Base-by-base conservation (phyloP, 2,329 filamentous ascomycete genomes). In the Pyricularia grisea region DNA sequence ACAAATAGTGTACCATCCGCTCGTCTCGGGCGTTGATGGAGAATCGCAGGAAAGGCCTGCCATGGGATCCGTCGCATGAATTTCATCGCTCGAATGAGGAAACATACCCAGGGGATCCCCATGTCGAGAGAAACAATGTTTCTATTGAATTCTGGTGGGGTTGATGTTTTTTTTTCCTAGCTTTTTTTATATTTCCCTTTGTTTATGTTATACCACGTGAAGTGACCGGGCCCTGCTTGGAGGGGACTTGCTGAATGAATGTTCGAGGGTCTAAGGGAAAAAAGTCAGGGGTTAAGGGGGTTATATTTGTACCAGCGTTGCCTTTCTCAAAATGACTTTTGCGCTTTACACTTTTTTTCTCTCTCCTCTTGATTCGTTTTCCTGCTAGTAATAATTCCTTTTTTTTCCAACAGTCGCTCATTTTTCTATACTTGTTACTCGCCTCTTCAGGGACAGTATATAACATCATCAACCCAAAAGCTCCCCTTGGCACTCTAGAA, bases 11-110 rank as follows among this genome's bases (percentile, higher is more conserved):
- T 63, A 23, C 60, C 60, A 25, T 14, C 25, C 60, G 60, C 27
- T 63, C 27, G 12, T 28, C 17, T 6, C 28, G 25, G 12, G 25
- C 14, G 25, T 27, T 63, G 14, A 63, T 63, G 60, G 60, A 12
- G 10, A 63, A 63, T 63, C 60, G 60, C 60, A 63, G 60, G 23
- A 63, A 63, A 28, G 10, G 25, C 60, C 10, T 63, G 25, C 60
- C 60, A 63, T 28, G 60, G 30, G 60, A 63, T 63, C 60, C 60
- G 25, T 63, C 60, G 60, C 60, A 63, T 63, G 60, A 63, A 63
- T 30, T 28, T 28, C 6, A 28, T 63, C 60, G 25, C 2, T 31
- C 23, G 25, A 63, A 63, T 17, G 10, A 10, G 60, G 60, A 28
- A 63, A 63, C 25, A 63, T 63, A 30, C 7, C 60, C 25, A 20